Evolutionary conservation across 2,329 filamentous ascomycete genomes (phyloP), one percentile per base, ranked within the genome.

Genomic region (Trichoderma pleuroti): DNA sequence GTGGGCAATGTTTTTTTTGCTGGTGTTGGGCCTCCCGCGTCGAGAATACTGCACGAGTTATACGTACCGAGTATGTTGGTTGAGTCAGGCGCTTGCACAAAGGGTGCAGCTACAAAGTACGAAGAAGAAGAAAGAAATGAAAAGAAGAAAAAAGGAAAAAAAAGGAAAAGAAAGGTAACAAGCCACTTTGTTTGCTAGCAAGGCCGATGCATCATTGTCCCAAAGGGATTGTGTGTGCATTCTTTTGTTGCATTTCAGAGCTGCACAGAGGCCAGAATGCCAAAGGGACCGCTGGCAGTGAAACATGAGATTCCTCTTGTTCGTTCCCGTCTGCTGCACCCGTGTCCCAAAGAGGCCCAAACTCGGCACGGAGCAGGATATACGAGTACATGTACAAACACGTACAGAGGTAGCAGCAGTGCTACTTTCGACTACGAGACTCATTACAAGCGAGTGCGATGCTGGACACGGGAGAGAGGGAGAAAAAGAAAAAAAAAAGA

Each of bases 221-320:
- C 21, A 46, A 49, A 49, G 39, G 39, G 36, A 34, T 34, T 68
- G 39, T 57, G 64, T 46, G 39, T 42, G 54, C 65, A 68, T 68
- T 49, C 54, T 46, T 67, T 26, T 49, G 56, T 60, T 68, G 65
- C 65, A 49, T 49, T 36, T 26, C 56, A 60, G 4, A 21, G 65
- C 36, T 49, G 54, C 56, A 60, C 65, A 68, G 21, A 68, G 63
- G 46, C 16, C 63, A 39, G 28, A 56, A 39, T 66, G 52, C 46
- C 28, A 36, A 26, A 65, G 62, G 39, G 34, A 32, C 56, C 39
- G 16, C 28, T 52, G 65, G 36, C 39, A n/a, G 66, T 61, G 66
- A 68, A 52, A 68, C 66, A 68, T 61, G 56, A 46, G n/a, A 68
- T 68, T 68, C 66, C 56, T 68, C 39, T 60, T n/a, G 36, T 36